Conservation (phyloP, 2,329 filamentous ascomycete species). For the Penicillium sp. region DNA sequence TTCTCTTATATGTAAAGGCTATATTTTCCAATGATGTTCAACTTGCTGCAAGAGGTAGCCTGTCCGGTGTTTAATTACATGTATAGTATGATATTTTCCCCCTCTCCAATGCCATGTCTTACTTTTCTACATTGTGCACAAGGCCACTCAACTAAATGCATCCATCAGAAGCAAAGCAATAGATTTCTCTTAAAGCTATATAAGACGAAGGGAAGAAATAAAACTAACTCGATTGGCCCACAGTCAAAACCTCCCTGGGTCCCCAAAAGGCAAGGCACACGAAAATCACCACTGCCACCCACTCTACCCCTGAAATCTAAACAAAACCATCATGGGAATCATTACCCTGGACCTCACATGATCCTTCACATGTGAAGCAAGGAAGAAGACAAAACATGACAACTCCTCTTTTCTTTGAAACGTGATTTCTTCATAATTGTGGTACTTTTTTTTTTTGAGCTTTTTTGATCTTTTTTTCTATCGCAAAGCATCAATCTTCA, state of each 20-base stretch:
- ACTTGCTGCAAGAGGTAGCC: no score
- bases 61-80: no score
- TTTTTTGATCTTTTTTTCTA: neutral
- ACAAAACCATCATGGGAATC: slow-evolving; percentile 12
- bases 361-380: neutral
- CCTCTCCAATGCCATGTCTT: neutral
- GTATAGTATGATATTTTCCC: no score
- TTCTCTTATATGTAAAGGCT: no score
- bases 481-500: neutral
- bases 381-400: neutral
- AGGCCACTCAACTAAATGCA: neutral
- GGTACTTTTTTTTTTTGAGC: neutral
- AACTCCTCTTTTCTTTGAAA: slow-evolving; percentile 1
- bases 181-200: slow-evolving; percentile 11
- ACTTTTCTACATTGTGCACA: neutral
- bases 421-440: neutral
- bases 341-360: slow-evolving; percentile 1
- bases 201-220: slow-evolving; percentile 7
- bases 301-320: slow-evolving; percentile 5
- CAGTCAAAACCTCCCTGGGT: neutral
- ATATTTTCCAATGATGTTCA: no score
- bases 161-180: slow-evolving; percentile 4
- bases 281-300: neutral
- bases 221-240: neutral
- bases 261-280: slow-evolving; percentile 2